Base-by-base conservation (phyloP, 2,329 filamentous ascomycete species). In the Nectriaceae sp. region DNA sequence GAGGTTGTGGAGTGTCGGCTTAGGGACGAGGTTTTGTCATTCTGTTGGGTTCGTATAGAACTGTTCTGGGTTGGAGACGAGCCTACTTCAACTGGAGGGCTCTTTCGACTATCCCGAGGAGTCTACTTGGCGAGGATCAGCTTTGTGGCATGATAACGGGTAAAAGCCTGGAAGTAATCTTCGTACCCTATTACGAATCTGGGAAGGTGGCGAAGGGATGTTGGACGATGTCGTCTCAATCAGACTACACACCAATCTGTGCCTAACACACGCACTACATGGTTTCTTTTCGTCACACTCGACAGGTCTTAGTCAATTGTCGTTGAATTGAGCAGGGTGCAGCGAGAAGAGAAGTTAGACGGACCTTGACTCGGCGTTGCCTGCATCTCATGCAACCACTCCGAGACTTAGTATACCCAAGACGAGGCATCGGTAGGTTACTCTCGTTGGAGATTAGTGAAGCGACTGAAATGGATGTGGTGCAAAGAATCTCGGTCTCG, bases 271-370 rank as follows among this genome's bases (percentile, higher is more conserved):
- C 5, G 69, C 68, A 18, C 53, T 59, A 49, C 70, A 72, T 4
- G 70, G 70, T n/a, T 56, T 59, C 5, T 60, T 62, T 53, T 72
- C 70, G 43, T 72, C 68, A 50, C 70, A 72, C 70, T 72, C 10
- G 26, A 31, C 8, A 15, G 10, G 8, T 8, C 10, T 31, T 15
- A 31, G 15, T 31, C 26, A 31, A 15, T 15, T 31, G 26, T 8
- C 26, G 43, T 38, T 11, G 15, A 26, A 35, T 36, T 21, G 22
- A 13, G 31, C n/a, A 8, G 41, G 41, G 35, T 24, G 18, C n/a
- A 16, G 26, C 4, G 11, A 42, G 18, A 36, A 33, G 18, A 21
- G 13, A 38, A 31, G 26, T 15, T 15, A 10, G 26, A 39, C 38
- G 19, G 55, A 68, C 68, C 61, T 70, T 70, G 52, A 70, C 68